Percentiles rank a stretch among this genome's conserved stretches.
Conservation (phyloP, 2,329 filamentous ascomycete genomes). For the Neopestalotiopsis sp. region DNA sequence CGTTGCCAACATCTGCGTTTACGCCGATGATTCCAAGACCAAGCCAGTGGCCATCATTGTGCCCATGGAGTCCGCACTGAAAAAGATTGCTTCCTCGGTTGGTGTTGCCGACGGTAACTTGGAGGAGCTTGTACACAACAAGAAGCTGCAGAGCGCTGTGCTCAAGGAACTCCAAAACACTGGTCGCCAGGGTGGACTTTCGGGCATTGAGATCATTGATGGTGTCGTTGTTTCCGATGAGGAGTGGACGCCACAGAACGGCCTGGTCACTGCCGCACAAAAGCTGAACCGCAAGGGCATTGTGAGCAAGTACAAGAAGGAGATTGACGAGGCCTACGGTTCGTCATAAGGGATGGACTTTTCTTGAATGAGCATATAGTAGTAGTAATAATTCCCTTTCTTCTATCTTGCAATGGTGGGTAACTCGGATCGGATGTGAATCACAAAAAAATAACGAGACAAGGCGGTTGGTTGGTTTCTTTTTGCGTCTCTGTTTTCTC, state of each 20-base stretch:
- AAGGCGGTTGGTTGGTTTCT: neutral
- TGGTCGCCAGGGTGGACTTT: slow-evolving; percentile 66
- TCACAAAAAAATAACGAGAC: neutral
- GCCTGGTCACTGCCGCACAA: slow-evolving; percentile 71
- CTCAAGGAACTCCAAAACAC: slow-evolving; percentile 68
- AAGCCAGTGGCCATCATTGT: slow-evolving; percentile 64
- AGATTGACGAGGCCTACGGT: slow-evolving; percentile 67
- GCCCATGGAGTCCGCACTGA: slow-evolving; percentile 59
- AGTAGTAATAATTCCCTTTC: neutral
- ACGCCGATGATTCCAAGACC: slow-evolving; percentile 55
- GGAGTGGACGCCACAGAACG: slow-evolving; percentile 77
- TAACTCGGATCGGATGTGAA: slow-evolving; percentile 1
- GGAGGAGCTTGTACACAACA: slow-evolving; percentile 71
- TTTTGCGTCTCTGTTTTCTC: neutral
- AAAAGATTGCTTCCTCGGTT: slow-evolving; percentile 52
- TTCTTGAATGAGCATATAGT: neutral
- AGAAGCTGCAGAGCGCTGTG: slow-evolving; percentile 68
- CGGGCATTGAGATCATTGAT: slow-evolving; percentile 73
- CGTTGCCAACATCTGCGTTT: slow-evolving; percentile 63
- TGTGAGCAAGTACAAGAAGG: slow-evolving; percentile 63
- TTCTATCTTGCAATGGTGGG: neutral
- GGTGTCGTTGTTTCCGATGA: slow-evolving; percentile 74
- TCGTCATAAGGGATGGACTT: slow-evolving; percentile 20
- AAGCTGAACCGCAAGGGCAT: slow-evolving; percentile 76
- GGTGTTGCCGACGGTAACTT: slow-evolving; percentile 62